Conservation (phyloP, 1,284 basidiomycete species). For the Tetrapyrgos nigripes region DNA sequence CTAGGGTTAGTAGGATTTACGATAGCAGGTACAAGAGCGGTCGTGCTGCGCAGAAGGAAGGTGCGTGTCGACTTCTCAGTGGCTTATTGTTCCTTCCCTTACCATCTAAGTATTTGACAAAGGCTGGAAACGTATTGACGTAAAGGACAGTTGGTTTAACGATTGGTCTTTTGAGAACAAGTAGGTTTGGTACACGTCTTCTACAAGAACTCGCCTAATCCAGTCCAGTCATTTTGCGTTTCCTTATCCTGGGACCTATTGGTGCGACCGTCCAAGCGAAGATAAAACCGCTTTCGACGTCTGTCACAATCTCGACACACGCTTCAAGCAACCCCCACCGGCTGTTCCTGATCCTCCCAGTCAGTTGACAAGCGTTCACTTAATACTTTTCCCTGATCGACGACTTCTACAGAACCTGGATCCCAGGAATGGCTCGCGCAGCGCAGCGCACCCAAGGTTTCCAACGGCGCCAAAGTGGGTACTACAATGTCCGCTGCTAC, state of each 20-base stretch:
- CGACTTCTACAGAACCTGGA: too few relatives aligned
- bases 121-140: conserved; percentile 71
- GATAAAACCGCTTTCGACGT: conserved; percentile 59
- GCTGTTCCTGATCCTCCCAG: conserved; percentile 30
- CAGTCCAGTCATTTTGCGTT: conserved; percentile 36
- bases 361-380: too few relatives aligned
- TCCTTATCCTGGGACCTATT: conserved; percentile 62
- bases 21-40: conserved; percentile 54
- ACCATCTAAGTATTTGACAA: not conserved
- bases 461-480: not conserved
- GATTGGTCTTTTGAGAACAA: conserved; percentile 48
- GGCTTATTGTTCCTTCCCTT: conserved; percentile 8
- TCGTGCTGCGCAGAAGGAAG: conserved; percentile 49
- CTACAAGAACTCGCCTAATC: too few relatives aligned
- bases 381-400: too few relatives aligned
- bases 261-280: conserved; percentile 59
- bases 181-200: conserved; percentile 29
- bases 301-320: conserved; percentile 62
- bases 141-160: conserved; percentile 62
- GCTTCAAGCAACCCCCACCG: conserved; percentile 37
- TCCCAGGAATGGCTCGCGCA: too few relatives aligned
- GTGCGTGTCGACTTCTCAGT: conserved; percentile 26
- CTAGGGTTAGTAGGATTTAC: conserved; percentile 54
- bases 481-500: not conserved
- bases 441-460: too few relatives aligned